Base-by-base conservation (phyloP, 306 rosid species). In the Quercus engelmannii region DNA sequence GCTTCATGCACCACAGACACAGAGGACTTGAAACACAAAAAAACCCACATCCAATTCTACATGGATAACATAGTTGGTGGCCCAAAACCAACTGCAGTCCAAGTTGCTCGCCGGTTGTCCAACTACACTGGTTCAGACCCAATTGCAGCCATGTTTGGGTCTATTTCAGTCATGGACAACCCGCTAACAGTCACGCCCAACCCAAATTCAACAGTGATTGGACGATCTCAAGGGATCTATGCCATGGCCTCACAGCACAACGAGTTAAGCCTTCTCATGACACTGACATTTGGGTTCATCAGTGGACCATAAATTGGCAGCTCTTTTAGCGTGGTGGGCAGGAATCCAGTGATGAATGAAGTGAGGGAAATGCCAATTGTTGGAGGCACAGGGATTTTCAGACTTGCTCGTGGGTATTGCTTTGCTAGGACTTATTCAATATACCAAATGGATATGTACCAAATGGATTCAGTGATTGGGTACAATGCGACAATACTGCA, bases 201-300 rank as follows among this genome's bases (percentile, higher is more conserved):
- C 33, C 56, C 59, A 14, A 78, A 74, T 76, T 69, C 80, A 18
- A 75, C 73, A 56, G 49, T 78, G 69, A 10, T 83, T 3, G 77
- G 83, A 6, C 83, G 83, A 15, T 77, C 82, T 12, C 86, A 78
- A 63, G 83, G 82, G 68, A 74, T 74, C 3, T 57, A 74, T 25
- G 77, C 69, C 26, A 25, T 58, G 73, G 58, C 82, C 9, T 78
- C 86, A 26, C 84, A 59, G 58, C 82, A 78, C 55, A 26, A 23
- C 5, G 83, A 83, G 80, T 58, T 67, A 51, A 83, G 83, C 73
- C 76, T 83, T 2, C 62, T 74, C 17, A 83, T 69, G 86, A 58
- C 77, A 6, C 68, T 74, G 1, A 83, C 80, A 21, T 49, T 19
- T 23, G 69, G 19, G 46, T 74, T 78, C 43, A 69, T 68, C 10